phyloP scores from a whole-genome alignment of 2,329 filamentous ascomycete genomes.

The Pestalotiopsis sp. region DNA sequence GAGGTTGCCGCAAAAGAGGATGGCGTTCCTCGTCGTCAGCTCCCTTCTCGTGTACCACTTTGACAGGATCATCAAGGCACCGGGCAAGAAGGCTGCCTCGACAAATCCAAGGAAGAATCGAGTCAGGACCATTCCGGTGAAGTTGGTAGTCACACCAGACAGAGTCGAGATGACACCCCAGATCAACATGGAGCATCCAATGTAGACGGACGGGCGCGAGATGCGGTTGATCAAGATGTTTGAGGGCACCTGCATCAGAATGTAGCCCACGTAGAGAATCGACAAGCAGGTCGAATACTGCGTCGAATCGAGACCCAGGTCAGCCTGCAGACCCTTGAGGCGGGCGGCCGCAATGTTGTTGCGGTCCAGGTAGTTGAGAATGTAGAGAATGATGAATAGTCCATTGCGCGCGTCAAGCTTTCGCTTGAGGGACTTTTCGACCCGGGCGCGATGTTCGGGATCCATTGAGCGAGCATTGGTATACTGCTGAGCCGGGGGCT shows the following conservation, averaged over 20 bases:
- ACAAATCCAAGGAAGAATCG: slow-evolving; percentile 65
- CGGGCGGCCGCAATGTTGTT: slow-evolving; percentile 71
- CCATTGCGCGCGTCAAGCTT: slow-evolving; percentile 72
- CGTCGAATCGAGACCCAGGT: slow-evolving; percentile 48
- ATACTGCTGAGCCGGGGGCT: slow-evolving; percentile 12
- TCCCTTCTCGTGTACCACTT: slow-evolving; percentile 69
- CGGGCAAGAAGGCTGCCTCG: slow-evolving; percentile 67
- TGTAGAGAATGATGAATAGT: slow-evolving; percentile 75
- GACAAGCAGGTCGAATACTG: slow-evolving; percentile 66
- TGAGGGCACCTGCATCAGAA: slow-evolving; percentile 64
- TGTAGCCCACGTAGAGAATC: slow-evolving; percentile 69
- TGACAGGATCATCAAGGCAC: slow-evolving; percentile 63
- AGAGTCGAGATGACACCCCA: slow-evolving; percentile 65
- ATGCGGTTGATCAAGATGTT: slow-evolving; percentile 61
- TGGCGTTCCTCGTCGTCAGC: slow-evolving; percentile 55
- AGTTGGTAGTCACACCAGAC: slow-evolving; percentile 54
- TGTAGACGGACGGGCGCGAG: slow-evolving; percentile 53
- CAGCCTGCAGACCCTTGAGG: slow-evolving; percentile 65
- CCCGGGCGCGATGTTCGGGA: slow-evolving; percentile 51
- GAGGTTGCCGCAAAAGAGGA: slow-evolving; percentile 62
- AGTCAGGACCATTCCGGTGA: slow-evolving; percentile 54
- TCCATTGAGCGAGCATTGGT: slow-evolving; percentile 28
- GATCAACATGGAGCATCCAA: slow-evolving; percentile 53
- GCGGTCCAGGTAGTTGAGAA: slow-evolving; percentile 72
- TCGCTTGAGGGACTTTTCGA: slow-evolving; percentile 68